Percentiles rank a stretch among this genome's conserved stretches.
Evolutionary conservation across 352 stramenopile genomes (phyloP).

Genomic region (Phytopythium aichiense): DNA sequence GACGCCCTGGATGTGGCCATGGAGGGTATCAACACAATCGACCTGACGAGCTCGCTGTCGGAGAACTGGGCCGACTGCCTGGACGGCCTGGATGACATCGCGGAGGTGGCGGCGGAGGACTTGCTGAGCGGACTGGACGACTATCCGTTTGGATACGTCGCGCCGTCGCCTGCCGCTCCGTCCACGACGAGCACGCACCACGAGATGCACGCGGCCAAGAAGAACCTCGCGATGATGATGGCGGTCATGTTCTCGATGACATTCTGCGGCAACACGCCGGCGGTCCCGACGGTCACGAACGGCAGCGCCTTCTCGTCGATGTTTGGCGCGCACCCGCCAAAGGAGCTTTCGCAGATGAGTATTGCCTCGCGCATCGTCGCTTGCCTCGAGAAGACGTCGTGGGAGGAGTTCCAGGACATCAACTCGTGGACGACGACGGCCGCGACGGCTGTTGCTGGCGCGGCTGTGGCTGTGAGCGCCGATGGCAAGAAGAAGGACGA

Average conservation of each 20-base stretch:
- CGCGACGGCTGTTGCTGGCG: constrained; percentile 26
- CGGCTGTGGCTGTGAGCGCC: constrained; percentile 23
- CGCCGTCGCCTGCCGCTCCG: neutral
- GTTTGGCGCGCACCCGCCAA: constrained; percentile 69
- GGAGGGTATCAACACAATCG: constrained; percentile 22
- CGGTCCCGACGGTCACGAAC: constrained; percentile 67
- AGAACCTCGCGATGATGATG: constrained; percentile 89
- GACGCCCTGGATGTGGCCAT: constrained; percentile 26
- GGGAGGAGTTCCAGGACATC: constrained; percentile 83
- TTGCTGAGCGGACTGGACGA: constrained; percentile 75
- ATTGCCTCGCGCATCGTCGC: constrained; percentile 82
- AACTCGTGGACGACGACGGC: constrained; percentile 62
- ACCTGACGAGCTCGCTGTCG: constrained; percentile 13
- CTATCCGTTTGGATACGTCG: constrained; percentile 35
- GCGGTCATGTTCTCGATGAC: constrained; percentile 86
- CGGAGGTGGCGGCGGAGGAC: constrained; percentile 53
- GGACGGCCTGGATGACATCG: constrained; percentile 55
- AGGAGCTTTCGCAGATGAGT: constrained; percentile 83
- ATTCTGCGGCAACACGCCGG: constrained; percentile 74
- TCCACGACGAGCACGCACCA: constrained; percentile 36
- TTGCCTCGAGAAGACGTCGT: constrained; percentile 86
- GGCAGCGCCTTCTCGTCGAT: constrained; percentile 80
- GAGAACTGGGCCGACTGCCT: constrained; percentile 60
- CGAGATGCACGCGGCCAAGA: constrained; percentile 83
- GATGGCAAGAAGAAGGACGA: constrained; percentile 31